These are phyloP conservation scores for Backusella morwellensis DNA, from an alignment of 192 early-diverging fungal genomes.

Conservation along the genomic window DNA sequence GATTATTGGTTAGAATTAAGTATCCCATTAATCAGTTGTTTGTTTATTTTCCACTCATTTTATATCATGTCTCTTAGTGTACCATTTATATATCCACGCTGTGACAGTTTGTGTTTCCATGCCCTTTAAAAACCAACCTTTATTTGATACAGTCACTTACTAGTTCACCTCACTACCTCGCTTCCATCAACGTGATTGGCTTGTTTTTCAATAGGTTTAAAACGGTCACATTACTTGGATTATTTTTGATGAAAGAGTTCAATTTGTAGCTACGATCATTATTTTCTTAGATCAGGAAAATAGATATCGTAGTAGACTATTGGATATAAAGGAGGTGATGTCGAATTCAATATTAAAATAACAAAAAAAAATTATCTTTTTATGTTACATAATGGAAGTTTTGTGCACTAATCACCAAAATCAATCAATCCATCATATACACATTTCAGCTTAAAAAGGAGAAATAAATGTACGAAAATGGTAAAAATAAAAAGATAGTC, in stretches of 20 bases:
- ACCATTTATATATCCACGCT: not conserved
- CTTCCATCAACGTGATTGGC: not conserved
- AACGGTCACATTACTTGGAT: not conserved
- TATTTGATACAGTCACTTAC: not conserved
- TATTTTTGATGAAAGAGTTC: not conserved
- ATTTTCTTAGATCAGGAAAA: not conserved
- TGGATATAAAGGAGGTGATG: not conserved
- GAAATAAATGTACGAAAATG: not conserved
- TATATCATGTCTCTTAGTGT: not conserved
- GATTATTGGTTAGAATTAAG: not conserved
- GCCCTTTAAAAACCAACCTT: not conserved
- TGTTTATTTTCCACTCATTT: constrained; percentile 1
- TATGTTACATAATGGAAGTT: not conserved
- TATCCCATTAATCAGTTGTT: not conserved
- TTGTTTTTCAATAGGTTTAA: not conserved
- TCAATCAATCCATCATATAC: too few relatives aligned
- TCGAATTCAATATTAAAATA: not conserved
- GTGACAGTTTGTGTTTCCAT: not conserved
- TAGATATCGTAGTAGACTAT: not conserved
- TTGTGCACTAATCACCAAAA: not conserved
- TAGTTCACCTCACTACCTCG: not conserved
- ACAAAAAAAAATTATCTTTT: not conserved
- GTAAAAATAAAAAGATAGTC: not conserved
- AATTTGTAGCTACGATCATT: too few relatives aligned
- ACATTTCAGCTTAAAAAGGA: not conserved